Evolutionary conservation across 2,329 filamentous ascomycete species (phyloP), one percentile per base, ranked within the genome.

Genomic region (Sporothrix euskadiensis): DNA sequence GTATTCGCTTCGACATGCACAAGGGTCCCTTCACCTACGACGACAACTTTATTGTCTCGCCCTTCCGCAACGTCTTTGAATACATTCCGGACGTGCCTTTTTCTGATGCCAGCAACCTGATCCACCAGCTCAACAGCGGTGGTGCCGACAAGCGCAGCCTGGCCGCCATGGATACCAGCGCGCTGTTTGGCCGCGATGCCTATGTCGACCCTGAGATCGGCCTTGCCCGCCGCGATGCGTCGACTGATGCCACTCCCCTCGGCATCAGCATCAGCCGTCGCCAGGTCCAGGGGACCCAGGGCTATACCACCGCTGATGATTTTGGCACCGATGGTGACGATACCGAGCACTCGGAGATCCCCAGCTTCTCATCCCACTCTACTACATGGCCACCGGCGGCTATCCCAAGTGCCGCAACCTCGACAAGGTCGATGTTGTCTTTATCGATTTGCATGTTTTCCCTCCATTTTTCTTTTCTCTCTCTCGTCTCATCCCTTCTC

Each of bases 11-110:
- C 77, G 89, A 91, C 76, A 80, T 91, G 14, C 84, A 87, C 74
- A 84, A 90, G 79, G 89, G 89, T 0, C 87, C 88, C 0, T 91
- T 91, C 78, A 90, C 88, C 0, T 84, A 81, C 22, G 83, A 85
- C 57, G 82, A 84, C 73, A 82, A 80, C 61, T 88, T 86, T 79
- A 88, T 89, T 75, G 85, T 88, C 0, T 86, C 85, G 0, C 87
- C 88, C 0, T 89, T 89, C 78, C 78, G 79, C 5, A 85, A 89
- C 68, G 79, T 82, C 0, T 88, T 89, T 78, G 80, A 86, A 52
- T 89, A 85, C 76, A 82, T 89, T 41, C 81, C 85, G 0, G 82
- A 86, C 41, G 86, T 89, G 4, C 85, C 86, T 0, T 88, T 84
- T 77, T 79, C 78, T 10, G 76, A 83, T 35, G 87, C 86, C 3